Evolutionary conservation across 1,284 basidiomycete genomes (phyloP), one percentile per base, ranked within the genome.

Genomic region (Pholiota adiposa): DNA sequence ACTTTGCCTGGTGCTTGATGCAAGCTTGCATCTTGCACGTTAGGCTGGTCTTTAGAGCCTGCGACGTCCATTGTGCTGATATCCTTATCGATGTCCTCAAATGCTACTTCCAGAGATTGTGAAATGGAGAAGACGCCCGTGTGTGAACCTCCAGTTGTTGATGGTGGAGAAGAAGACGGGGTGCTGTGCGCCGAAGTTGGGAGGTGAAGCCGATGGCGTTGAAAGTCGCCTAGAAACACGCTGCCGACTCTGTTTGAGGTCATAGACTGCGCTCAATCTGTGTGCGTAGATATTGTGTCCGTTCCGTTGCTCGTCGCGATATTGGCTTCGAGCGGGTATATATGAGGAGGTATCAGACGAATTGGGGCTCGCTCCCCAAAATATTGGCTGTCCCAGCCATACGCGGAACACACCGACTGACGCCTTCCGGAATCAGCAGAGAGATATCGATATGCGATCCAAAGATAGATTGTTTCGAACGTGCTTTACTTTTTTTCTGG

Each of bases 221-320:
- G 82, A 5, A 87, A 74, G 73, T 92, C 89, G 55, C 89, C 90
- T 58, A 92, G 80, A 71, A 92, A 92, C 19, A 89, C 89, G 66
- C 87, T 89, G 46, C 89, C 89, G 55, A 91, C 82, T 69, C 74
- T 79, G 59, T 65, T 67, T 16, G 62, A 63, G 55, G 43, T 77
- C 85, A 87, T 86, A 48, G 56, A 56, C 54, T 19, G 34, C 34
- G 31, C 33, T 34, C 31, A 34, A 29, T 11, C 16, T 27, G 31
- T 56, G 25, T 19, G 36, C 29, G 34, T 38, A 16, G 23, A 41
- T 50, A 36, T 40, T 19, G 23, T 31, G 12, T 49, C 46, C 29
- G 43, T 36, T 29, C 18, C 11, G 21, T 8, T 40, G 23, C 34
- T 33, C 21, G 48, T 50, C 36, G 54, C 25, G 31, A 41, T 21